phyloP scores from a whole-genome alignment of 306 rosid genomes.

The Pterocarpus macrocarpus region DNA sequence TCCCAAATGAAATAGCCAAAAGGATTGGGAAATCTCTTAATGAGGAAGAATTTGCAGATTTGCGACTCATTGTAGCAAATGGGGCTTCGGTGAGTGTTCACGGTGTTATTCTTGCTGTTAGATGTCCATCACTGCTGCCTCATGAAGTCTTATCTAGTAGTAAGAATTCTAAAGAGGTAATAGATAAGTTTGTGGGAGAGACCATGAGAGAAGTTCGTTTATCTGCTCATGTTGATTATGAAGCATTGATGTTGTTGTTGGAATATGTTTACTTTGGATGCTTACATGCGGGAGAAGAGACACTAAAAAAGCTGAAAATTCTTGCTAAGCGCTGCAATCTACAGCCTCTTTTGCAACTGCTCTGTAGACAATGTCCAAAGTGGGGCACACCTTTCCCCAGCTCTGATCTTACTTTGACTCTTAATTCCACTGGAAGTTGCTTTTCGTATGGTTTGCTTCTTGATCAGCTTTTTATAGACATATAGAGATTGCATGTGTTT shows the following conservation, averaged over 20 bases:
- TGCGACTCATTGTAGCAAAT: conserved; percentile 59
- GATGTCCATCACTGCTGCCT: conserved; percentile 82
- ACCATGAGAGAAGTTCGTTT: conserved; percentile 61
- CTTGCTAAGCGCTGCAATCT: conserved; percentile 80
- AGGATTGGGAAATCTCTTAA: conserved; percentile 70
- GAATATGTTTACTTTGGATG: conserved; percentile 76
- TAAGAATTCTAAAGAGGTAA: conserved; percentile 41
- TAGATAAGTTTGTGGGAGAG: conserved; percentile 37
- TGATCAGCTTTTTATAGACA: conserved; percentile 36
- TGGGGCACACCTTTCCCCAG: conserved; percentile 77
- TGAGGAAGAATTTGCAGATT: conserved; percentile 67
- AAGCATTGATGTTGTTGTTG: conserved; percentile 70
- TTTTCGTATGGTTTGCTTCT: conserved; percentile 75
- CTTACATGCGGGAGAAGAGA: conserved; percentile 67
- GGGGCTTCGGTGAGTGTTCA: conserved; percentile 71
- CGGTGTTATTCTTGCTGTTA: conserved; percentile 74
- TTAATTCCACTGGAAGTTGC: conserved; percentile 66
- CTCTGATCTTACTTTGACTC: conserved; percentile 64
- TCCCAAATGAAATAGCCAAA: conserved; percentile 73
- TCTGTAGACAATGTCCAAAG: conserved; percentile 67
- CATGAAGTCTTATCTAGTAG: conserved; percentile 40
- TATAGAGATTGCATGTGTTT: conserved; percentile 39
- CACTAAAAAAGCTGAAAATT: conserved; percentile 65
- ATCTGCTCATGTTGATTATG: conserved; percentile 75
- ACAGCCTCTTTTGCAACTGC: conserved; percentile 71